Percentiles rank a stretch among this genome's conserved stretches.
phyloP scores from a whole-genome alignment of 805 yeast genomes.

The Candida coquimbonensis region DNA sequence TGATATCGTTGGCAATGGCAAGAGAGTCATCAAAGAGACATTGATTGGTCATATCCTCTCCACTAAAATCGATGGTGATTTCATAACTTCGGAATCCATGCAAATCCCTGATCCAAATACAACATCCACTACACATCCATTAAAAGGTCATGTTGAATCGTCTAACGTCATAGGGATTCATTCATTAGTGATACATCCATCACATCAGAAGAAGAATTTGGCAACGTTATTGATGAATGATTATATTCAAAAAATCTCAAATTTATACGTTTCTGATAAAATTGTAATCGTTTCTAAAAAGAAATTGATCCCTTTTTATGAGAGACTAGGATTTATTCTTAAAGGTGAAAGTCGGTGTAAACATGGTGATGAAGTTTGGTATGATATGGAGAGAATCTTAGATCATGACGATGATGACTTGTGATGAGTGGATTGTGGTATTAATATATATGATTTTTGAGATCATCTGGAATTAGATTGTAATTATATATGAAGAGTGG shows the following conservation, averaged over 20 bases:
- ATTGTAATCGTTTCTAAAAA: constrained; percentile 70
- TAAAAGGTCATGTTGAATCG: constrained; percentile 54
- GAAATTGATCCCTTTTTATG: constrained; percentile 67
- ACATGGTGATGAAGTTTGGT: constrained; percentile 57
- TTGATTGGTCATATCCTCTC: constrained; percentile 78
- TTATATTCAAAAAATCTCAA: constrained; percentile 81
- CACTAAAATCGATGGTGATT: constrained; percentile 52
- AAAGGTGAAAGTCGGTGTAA: constrained; percentile 56
- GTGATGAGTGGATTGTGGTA: neutral
- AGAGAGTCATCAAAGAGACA: constrained; percentile 43
- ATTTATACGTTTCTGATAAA: constrained; percentile 78
- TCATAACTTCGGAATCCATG: constrained; percentile 56
- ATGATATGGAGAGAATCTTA: constrained; percentile 40
- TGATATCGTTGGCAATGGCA: constrained; percentile 20
- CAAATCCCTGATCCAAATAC: constrained; percentile 10
- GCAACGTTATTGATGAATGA: constrained; percentile 83
- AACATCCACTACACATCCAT: too few species aligned
- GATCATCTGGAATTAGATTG: too few species aligned
- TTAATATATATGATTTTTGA: too few species aligned
- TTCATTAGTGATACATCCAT: constrained; percentile 69
- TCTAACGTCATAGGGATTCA: constrained; percentile 77
- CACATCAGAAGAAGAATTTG: constrained; percentile 72
- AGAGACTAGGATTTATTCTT: constrained; percentile 70
- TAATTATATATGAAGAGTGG: too few species aligned
- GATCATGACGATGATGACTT: constrained; percentile 34